Evolutionary conservation across 2,329 filamentous ascomycete genomes (phyloP), one percentile per base, ranked within the genome.

Genomic region (Fusarium mundagurra): DNA sequence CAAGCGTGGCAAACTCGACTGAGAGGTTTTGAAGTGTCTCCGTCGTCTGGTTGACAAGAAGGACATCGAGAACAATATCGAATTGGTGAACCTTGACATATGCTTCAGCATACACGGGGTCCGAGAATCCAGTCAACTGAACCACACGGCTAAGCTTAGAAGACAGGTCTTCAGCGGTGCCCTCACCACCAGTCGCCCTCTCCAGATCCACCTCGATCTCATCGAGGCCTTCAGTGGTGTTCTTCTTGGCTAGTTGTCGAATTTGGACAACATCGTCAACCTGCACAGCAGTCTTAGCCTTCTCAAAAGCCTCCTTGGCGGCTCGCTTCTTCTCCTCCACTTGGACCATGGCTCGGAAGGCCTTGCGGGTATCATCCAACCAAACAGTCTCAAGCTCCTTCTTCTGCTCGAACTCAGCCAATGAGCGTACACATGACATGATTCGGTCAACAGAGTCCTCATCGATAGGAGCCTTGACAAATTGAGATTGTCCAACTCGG

Each of bases 81-180:
- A 99, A 99, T 83, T 99, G 96, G 82, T 98, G 95, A 16, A 99
- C 96, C 82, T 97, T 98, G 80, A 99, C 96, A 79, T 99, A 99
- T 10, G 96, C 96, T 84, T 99, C 96, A n/a, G 94, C 96, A 79
- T 99, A 99, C 20, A 99, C 96, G 3, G 96, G 93, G 80, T 99
- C 96, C 0, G 96, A 98, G 88, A 99, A 99, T 70, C 96, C 96
- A 24, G 96, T 99, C 51, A 99, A 90, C 83, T 99, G 96, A 29
- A 99, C 96, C 43, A 99, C 96, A 20, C 96, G 91, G 86, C 93
- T 98, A 70, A 99, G 91, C 84, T 99, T 99, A 62, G 95, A 98
- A 18, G 94, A 93, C 6, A 98, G 88, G 74, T 98, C 95, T 81
- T 98, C 96, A 5, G 93, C 88, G 4, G 86, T 90, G 22, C 92